These are phyloP conservation scores for Alternaria consortialis DNA, from an alignment of 2,329 filamentous ascomycete species.

Conservation along the genomic window DNA sequence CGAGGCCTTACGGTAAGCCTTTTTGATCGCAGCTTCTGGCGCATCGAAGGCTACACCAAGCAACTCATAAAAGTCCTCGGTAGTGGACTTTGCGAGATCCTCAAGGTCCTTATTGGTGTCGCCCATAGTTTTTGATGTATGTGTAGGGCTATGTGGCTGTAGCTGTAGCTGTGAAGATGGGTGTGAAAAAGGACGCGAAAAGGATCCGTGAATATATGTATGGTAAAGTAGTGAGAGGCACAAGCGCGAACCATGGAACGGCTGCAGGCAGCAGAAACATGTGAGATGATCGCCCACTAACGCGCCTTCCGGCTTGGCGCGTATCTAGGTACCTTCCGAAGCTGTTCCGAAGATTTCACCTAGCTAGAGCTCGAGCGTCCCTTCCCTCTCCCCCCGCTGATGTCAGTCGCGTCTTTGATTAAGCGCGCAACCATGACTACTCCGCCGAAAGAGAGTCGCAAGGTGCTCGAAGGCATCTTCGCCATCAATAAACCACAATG, in stretches of 20 bases:
- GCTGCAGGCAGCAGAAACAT: slow-evolving; percentile 22
- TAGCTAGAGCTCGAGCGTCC: slow-evolving; percentile 7
- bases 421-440: slow-evolving; percentile 36
- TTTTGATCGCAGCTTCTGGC: slow-evolving; percentile 76
- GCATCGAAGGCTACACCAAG: slow-evolving; percentile 73
- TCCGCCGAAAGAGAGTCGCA: slow-evolving; percentile 44
- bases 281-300: slow-evolving; percentile 30
- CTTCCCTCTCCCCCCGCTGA: slow-evolving; percentile 21
- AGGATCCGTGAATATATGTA: too few species aligned
- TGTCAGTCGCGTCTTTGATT: slow-evolving; percentile 30
- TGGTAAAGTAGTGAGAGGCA: neutral
- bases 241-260: slow-evolving; percentile 10
- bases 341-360: slow-evolving; percentile 14
- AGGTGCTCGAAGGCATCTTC: slow-evolving; percentile 70
- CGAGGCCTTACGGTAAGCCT: slow-evolving; percentile 84
- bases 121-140: slow-evolving; percentile 39
- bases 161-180: too few species aligned
- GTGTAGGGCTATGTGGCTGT: too few species aligned
- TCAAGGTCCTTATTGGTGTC: slow-evolving; percentile 54
- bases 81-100: slow-evolving; percentile 51
- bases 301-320: slow-evolving; percentile 12
- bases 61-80: slow-evolving; percentile 78
- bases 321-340: neutral
- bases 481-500: slow-evolving; percentile 92
- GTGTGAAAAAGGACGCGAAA: too few species aligned